Percentiles rank a stretch among this genome's conserved stretches.
phyloP scores from a whole-genome alignment of 805 yeast genomes.

The Candida broadrunensis region DNA sequence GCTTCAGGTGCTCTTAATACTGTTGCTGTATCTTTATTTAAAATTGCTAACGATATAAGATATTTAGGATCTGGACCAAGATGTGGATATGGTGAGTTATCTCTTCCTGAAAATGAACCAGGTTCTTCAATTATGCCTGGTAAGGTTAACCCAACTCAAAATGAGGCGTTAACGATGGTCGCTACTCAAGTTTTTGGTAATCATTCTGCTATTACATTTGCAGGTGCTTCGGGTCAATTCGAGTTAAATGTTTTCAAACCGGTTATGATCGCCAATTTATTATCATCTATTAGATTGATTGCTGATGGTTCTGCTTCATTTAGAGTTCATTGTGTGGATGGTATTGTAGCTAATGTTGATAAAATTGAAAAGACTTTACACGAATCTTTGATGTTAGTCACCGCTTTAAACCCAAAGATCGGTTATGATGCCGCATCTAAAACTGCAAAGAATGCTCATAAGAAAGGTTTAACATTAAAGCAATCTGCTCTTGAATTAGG shows the following conservation, averaged over 20 bases:
- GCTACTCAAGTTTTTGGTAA: slow-evolving; percentile 98
- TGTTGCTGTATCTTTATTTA: slow-evolving; percentile 87
- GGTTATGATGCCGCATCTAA: slow-evolving; percentile 97
- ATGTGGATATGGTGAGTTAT: slow-evolving; percentile 96
- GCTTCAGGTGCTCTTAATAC: slow-evolving; percentile 97
- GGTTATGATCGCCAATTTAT: slow-evolving; percentile 85
- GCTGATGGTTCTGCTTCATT: slow-evolving; percentile 90
- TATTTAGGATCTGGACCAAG: slow-evolving; percentile 99
- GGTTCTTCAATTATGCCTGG: slow-evolving; percentile 99
- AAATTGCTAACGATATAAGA: slow-evolving; percentile 97
- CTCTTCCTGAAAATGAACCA: slow-evolving; percentile 97
- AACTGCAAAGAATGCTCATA: slow-evolving; percentile 98
- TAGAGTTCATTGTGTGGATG: slow-evolving; percentile 93
- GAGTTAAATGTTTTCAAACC: slow-evolving; percentile 99
- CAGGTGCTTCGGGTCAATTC: slow-evolving; percentile 98
- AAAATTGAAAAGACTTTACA: slow-evolving; percentile 84
- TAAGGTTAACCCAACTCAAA: slow-evolving; percentile 98
- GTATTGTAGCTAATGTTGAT: slow-evolving; percentile 83
- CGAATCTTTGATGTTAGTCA: slow-evolving; percentile 96
- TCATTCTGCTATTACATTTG: slow-evolving; percentile 90
- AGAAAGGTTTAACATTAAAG: slow-evolving; percentile 94
- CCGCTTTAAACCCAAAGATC: slow-evolving; percentile 97
- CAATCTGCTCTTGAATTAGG: slow-evolving; percentile 91
- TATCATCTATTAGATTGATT: slow-evolving; percentile 80
- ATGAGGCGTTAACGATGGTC: slow-evolving; percentile 98